These are phyloP conservation scores for Xylaria sp. DNA, from an alignment of 2,329 filamentous ascomycete species.

Conservation along the genomic window DNA sequence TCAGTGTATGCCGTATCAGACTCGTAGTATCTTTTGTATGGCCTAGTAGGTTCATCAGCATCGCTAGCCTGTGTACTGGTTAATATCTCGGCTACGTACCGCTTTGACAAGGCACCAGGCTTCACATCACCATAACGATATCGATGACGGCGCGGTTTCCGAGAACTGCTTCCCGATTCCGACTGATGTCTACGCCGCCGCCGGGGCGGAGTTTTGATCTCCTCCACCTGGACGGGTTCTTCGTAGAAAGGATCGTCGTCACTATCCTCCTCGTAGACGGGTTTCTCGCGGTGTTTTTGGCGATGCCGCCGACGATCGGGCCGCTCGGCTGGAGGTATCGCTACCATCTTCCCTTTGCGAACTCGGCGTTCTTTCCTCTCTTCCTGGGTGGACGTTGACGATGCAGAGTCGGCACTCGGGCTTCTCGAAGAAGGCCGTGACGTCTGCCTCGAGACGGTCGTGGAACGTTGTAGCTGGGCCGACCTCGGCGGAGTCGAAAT, in stretches of 20 bases:
- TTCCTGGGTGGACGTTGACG: constrained; percentile 40
- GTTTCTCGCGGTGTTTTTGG: constrained; percentile 15
- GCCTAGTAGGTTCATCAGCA: constrained; percentile 28
- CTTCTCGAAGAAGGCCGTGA: constrained; percentile 42
- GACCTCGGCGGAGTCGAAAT: constrained; percentile 38
- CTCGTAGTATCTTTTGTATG: constrained; percentile 34
- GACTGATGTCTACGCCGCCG: constrained; percentile 31
- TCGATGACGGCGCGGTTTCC: constrained; percentile 24
- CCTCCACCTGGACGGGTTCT: constrained; percentile 20
- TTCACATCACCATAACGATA: constrained; percentile 31
- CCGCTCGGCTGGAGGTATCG: constrained; percentile 24
- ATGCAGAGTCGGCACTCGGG: constrained; percentile 45
- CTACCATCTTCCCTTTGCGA: constrained; percentile 26
- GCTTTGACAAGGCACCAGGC: constrained; percentile 33
- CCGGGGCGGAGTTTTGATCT: constrained; percentile 20
- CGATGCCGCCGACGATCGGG: constrained; percentile 17
- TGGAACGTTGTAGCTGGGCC: constrained; percentile 42
- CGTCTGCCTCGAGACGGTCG: constrained; percentile 40
- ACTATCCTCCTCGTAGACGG: constrained; percentile 17
- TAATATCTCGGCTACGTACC: constrained; percentile 32
- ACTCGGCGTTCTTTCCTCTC: constrained; percentile 32
- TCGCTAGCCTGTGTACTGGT: background rate
- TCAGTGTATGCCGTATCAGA: constrained; percentile 38
- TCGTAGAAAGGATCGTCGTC: constrained; percentile 16
- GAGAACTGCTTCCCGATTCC: constrained; percentile 32